phyloP scores from a whole-genome alignment of 2,329 filamentous ascomycete species.

The Thermothelomyces thermophilus region DNA sequence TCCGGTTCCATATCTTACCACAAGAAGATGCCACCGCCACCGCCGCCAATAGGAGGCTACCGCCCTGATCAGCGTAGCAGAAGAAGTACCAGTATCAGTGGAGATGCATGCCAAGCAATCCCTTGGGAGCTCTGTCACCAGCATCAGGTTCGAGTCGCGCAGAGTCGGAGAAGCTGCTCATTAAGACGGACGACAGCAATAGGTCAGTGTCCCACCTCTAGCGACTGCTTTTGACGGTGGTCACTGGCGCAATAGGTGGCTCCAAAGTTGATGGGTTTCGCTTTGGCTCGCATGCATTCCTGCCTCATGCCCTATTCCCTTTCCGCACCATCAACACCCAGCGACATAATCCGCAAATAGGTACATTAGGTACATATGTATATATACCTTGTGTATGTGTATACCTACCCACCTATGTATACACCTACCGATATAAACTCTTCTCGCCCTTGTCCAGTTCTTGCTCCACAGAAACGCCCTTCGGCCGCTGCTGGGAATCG shows the following conservation, averaged over 20 bases:
- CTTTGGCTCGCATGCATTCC: not conserved
- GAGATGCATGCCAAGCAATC: not conserved
- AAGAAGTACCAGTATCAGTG: not conserved
- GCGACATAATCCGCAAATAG: not conserved
- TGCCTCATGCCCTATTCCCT: not conserved
- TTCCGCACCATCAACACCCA: not conserved
- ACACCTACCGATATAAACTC: too few species aligned
- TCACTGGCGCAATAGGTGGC: not conserved
- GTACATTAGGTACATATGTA: too few species aligned
- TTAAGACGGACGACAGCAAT: not conserved
- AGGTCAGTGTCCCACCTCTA: not conserved
- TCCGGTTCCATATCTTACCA: too few species aligned
- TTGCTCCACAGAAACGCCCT: too few species aligned
- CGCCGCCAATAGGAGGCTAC: not conserved
- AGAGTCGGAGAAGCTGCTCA: not conserved
- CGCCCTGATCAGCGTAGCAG: not conserved
- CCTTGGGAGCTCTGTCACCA: not conserved
- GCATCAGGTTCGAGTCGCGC: not conserved
- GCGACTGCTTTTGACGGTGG: not conserved
- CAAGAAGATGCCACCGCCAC: not conserved
- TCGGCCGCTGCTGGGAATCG: not conserved
- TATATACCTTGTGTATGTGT: too few species aligned
- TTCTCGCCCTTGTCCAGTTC: too few species aligned
- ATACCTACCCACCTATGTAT: too few species aligned
- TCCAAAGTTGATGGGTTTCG: too few species aligned